phyloP scores from a whole-genome alignment of 176 grass and related monocot species.

The Tillandsia fasciculata region DNA sequence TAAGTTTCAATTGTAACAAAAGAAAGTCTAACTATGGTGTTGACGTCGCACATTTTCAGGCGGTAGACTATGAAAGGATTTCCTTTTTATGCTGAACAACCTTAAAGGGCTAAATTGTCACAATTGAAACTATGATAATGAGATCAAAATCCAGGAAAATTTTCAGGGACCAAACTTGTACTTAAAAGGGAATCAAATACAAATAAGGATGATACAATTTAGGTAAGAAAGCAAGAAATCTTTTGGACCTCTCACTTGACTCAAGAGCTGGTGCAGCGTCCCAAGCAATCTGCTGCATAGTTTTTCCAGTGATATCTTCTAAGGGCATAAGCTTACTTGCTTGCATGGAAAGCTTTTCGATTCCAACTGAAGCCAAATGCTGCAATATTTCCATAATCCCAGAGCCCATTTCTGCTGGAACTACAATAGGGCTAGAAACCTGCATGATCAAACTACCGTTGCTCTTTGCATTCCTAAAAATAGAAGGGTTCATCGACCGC shows the following conservation, averaged over 20 bases:
- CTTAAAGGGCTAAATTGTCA: no score
- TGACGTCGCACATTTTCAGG: no score
- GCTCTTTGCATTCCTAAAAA: slow-evolving; percentile 82
- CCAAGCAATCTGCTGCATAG: slow-evolving; percentile 81
- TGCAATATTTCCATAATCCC: slow-evolving; percentile 95
- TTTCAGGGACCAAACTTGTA: no score
- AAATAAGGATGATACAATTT: slow-evolving; percentile 5
- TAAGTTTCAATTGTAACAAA: no score
- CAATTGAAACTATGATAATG: no score
- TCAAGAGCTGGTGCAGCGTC: slow-evolving; percentile 50
- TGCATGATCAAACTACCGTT: slow-evolving; percentile 89
- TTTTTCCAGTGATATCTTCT: slow-evolving; percentile 92
- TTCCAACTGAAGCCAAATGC: slow-evolving; percentile 72
- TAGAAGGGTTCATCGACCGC: slow-evolving; percentile 60
- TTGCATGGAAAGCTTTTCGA: slow-evolving; percentile 82
- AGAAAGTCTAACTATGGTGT: no score
- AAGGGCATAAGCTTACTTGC: slow-evolving; percentile 94
- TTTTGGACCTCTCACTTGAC: slow-evolving; percentile 42
- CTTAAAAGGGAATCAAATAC: background rate
- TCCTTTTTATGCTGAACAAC: no score
- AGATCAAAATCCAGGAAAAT: no score
- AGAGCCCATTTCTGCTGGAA: slow-evolving; percentile 97
- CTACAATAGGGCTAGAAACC: slow-evolving; percentile 72
- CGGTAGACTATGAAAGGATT: no score
- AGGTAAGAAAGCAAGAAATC: background rate